A percentile compares a stretch with the other conserved stretches of the same genome.
These are phyloP conservation scores for Rhododendron henanense DNA, from an alignment of 148 eudicot genomes.

Conservation along the genomic window DNA sequence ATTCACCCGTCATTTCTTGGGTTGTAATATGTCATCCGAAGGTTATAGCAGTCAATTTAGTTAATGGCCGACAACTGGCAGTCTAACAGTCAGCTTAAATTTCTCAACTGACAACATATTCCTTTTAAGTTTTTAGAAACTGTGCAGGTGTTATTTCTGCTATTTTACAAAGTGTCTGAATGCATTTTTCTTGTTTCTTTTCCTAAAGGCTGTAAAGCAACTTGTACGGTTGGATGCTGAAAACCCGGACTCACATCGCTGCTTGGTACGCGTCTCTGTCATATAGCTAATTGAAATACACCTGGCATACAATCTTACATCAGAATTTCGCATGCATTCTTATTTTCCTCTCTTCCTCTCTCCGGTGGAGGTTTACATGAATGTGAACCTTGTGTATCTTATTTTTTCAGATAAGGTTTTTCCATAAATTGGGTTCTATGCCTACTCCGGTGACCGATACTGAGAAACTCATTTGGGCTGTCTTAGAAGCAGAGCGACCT, in stretches of 20 bases:
- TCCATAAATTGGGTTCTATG: constrained; percentile 70
- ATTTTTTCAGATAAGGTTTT: constrained; percentile 65
- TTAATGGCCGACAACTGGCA: background rate
- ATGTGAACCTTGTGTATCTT: background rate
- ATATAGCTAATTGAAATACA: background rate
- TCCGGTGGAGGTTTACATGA: background rate
- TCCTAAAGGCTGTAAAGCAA: constrained; percentile 80
- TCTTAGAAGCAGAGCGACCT: constrained; percentile 79
- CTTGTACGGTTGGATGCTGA: constrained; percentile 80
- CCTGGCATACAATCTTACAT: background rate
- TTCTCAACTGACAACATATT: background rate
- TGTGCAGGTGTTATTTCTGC: background rate
- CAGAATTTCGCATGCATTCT: background rate
- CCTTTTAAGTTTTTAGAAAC: background rate
- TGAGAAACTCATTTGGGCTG: constrained; percentile 73
- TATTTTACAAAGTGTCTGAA: background rate
- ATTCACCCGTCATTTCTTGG: background rate
- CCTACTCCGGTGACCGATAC: constrained; percentile 71
- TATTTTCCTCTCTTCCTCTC: background rate
- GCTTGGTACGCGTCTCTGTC: constrained; percentile 58
- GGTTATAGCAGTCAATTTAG: background rate
- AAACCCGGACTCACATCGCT: constrained; percentile 76
- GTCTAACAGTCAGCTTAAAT: background rate
- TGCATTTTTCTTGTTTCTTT: constrained; percentile 10
- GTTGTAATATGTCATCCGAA: background rate